Base-by-base conservation (phyloP, 2,329 filamentous ascomycete species). In the Fusarium miscanthi region DNA sequence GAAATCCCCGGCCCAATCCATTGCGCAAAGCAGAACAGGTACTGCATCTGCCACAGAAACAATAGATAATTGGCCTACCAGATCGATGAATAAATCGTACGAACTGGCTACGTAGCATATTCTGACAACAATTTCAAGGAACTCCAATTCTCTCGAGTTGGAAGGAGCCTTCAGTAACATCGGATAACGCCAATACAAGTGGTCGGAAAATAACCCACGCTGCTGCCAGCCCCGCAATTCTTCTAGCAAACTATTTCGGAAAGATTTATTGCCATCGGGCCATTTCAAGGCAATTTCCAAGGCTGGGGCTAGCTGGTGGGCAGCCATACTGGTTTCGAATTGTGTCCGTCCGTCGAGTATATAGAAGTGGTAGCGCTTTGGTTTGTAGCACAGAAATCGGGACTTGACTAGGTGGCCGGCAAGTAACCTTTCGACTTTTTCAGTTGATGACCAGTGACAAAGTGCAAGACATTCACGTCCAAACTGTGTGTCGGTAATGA, bases 91-190 rank as follows among this genome's bases (percentile, higher is more conserved):
- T 1, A 14, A 0, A 1, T 1, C 0, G 3, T 2, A 8, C 1
- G 27, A 23, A 3, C 0, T 2, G 21, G 7, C 4, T 7, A 0
- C 3, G 27, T 27, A 27, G 27, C 27, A 2, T 30, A 9, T 30
- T 17, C 6, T 21, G 5, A 16, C 4, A 8, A 8, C 6, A 3
- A 6, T 6, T 3, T 56, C 30, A 7, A 56, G 0, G 2, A 35
- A 56, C 16, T 56, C 27, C n/a, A 43, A n/a, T 2, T 56, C n/a
- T 35, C 9, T 21, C 2, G 2, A 27, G 11, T 33, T 4, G 5
- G 38, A 2, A 33, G 21, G 21, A 10, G 1, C 0, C 16, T 56
- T 25, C 0, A 1, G 0, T 0, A 5, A 19, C 1, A 10, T n/a
- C 3, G 52, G n/a, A 6, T 56, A 6, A 0, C 0, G 0, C 52